Base-by-base conservation (phyloP, 305 asterid species). In the Plantago lanceolata region DNA sequence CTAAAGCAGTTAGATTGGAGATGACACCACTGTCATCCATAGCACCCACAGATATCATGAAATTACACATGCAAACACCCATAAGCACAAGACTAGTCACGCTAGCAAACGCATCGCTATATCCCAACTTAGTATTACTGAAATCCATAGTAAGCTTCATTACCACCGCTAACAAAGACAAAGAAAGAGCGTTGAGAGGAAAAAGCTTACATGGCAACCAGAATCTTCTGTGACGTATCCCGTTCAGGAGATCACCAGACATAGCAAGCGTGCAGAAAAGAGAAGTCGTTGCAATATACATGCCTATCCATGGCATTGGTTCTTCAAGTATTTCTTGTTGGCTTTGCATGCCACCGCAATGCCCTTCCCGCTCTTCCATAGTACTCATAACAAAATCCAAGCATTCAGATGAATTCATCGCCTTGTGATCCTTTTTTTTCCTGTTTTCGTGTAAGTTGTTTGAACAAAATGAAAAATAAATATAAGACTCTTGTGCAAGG, bases 241-340 rank as follows among this genome's bases (percentile, higher is more conserved):
- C 82, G n/a, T 37, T 54, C 61, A 63, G 16, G 8, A 65, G 59
- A 49, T 78, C 82, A 8, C 65, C 78, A 0, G 73, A 68, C 78
- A 83, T 76, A 6, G 78, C 76, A 5, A 80, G 50, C 4, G 72
- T 17, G 63, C 85, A 82, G n/a, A 69, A 47, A 0, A 66, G 16
- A 18, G 88, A 75, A 29, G 83, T 76, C 51, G 81, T 68, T 3
- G 83, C 81, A 0, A 73, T 54, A 40, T 75, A 82, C 59, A 70
- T 43, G 56, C 88, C 88, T 21, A 82, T 69, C 80, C 82, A 82
- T 35, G 78, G 80, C 75, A 82, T 63, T 2, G 88, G 80, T 48
- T 40, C 45, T 12, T 40, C 45, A 9, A 40, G 45, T 11, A 3
- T 40, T 40, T 40, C 15, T 40, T 40, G 44, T 11, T 4, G 0